Evolutionary conservation across 2,329 filamentous ascomycete genomes (phyloP).

Genomic region (Emmonsiellopsis sp.): DNA sequence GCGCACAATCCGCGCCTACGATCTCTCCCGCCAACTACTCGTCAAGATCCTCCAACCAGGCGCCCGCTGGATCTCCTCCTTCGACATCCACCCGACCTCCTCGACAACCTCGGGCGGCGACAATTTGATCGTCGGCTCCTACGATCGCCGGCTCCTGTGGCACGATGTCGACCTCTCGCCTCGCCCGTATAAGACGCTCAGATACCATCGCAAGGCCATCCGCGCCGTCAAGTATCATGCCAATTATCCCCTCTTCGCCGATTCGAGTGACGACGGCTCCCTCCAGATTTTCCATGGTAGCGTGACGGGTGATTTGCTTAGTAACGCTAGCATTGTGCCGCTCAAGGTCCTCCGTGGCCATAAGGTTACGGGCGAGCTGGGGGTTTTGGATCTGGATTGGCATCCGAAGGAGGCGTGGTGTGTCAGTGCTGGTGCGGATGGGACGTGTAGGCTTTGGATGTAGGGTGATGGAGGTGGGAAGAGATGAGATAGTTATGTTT

Average conservation of each 20-base stretch:
- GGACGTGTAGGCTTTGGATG: conserved; percentile 84
- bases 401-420: conserved; percentile 91
- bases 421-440: conserved; percentile 88
- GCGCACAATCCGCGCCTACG: conserved; percentile 85
- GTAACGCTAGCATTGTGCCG: conserved; percentile 92
- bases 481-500: not conserved
- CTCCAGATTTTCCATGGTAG: conserved; percentile 96
- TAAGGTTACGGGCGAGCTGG: conserved; percentile 73
- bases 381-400: conserved; percentile 93
- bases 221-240: conserved; percentile 81
- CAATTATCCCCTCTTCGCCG: conserved; percentile 76
- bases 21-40: conserved; percentile 81
- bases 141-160: conserved; percentile 90
- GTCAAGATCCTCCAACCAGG: conserved; percentile 90
- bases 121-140: conserved; percentile 88
- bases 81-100: conserved; percentile 84
- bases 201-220: conserved; percentile 90
- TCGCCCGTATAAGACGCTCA: conserved; percentile 89
- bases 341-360: conserved; percentile 90
- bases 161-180: conserved; percentile 89
- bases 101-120: conserved; percentile 86
- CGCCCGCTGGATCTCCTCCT: conserved; percentile 86
- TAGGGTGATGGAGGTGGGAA: conserved; percentile 22
- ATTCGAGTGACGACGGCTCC: conserved; percentile 88
- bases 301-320: conserved; percentile 88